Conservation (phyloP, 257 asterid species). For the Nyctanthes arbortristis region DNA sequence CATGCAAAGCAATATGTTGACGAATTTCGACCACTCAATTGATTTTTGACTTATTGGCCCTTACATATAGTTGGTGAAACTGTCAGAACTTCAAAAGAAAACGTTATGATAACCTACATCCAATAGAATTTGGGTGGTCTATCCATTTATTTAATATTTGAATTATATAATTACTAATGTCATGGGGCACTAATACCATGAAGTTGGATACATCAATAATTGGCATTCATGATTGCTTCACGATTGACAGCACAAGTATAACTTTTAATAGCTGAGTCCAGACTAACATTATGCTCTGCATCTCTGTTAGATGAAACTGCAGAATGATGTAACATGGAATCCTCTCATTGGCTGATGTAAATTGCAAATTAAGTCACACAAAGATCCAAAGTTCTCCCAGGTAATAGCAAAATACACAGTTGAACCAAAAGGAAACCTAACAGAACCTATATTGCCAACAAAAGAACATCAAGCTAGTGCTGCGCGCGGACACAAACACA, state of each 20-base stretch:
- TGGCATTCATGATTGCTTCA: background rate
- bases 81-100: background rate
- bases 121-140: background rate
- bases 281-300: background rate
- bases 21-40: too few relatives aligned
- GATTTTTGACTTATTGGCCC: too few relatives aligned
- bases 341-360: background rate
- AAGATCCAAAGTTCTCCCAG: background rate
- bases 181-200: background rate
- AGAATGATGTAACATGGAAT: conserved; percentile 5
- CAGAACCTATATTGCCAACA: background rate
- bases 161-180: background rate
- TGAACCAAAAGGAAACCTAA: conserved; percentile 14
- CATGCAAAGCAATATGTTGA: too few relatives aligned
- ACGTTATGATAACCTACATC: background rate
- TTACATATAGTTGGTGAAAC: too few relatives aligned
- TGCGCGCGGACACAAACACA: too few relatives aligned
- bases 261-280: background rate
- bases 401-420: background rate
- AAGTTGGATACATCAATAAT: background rate
- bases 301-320: background rate
- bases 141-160: background rate
- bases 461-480: background rate
- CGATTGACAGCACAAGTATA: background rate
- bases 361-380: background rate